phyloP scores from a whole-genome alignment of 441 rosid genomes.

The Pelargonium fulgidum region DNA sequence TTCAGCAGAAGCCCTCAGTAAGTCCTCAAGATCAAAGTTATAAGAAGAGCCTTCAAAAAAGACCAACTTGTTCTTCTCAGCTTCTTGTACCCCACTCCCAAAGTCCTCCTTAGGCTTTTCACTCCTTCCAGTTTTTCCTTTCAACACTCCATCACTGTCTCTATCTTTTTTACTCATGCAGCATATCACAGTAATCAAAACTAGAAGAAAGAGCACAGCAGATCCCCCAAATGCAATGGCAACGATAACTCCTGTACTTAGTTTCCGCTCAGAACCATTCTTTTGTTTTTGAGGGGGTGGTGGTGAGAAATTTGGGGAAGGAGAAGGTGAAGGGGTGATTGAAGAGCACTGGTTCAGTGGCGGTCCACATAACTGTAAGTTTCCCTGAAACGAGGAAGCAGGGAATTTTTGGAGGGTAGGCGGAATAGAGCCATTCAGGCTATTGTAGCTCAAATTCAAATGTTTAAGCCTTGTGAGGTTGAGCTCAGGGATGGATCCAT shows the following conservation, averaged over 20 bases:
- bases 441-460: slow-evolving; percentile 57
- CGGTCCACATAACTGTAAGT: slow-evolving; percentile 55
- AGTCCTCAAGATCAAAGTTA: slow-evolving; percentile 64
- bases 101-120: slow-evolving; percentile 67
- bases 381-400: slow-evolving; percentile 51
- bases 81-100: slow-evolving; percentile 75
- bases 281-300: slow-evolving; percentile 26
- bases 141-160: slow-evolving; percentile 30
- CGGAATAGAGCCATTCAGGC: slow-evolving; percentile 58
- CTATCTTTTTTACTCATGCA: slow-evolving; percentile 42
- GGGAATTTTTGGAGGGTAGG: slow-evolving; percentile 45
- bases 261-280: slow-evolving; percentile 37
- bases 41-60: slow-evolving; percentile 66
- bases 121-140: slow-evolving; percentile 42
- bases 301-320: slow-evolving; percentile 35
- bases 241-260: slow-evolving; percentile 43
- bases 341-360: slow-evolving; percentile 47
- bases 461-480: slow-evolving; percentile 40
- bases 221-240: slow-evolving; percentile 68
- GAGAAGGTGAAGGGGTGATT: slow-evolving; percentile 39
- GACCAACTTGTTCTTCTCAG: slow-evolving; percentile 73
- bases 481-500: slow-evolving; percentile 47
- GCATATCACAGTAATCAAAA: slow-evolving; percentile 41
- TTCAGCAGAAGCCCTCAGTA: slow-evolving; percentile 73
- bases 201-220: slow-evolving; percentile 37